These are phyloP conservation scores for Chrysoporthe puriensis DNA, from an alignment of 2,329 filamentous ascomycete species.

Conservation along the genomic window DNA sequence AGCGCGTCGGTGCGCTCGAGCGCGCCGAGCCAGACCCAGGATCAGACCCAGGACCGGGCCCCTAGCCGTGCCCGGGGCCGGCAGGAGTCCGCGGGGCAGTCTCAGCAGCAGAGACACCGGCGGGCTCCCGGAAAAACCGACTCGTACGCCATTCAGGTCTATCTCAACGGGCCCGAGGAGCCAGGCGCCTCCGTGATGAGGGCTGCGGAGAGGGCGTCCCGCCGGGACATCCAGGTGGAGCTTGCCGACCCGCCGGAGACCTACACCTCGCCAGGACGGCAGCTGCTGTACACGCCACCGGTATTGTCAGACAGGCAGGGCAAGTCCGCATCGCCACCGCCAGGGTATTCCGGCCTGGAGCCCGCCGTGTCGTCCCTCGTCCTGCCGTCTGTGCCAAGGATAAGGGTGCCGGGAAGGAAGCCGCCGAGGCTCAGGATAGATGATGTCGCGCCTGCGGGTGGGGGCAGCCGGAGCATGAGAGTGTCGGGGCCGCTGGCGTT, in stretches of 20 bases:
- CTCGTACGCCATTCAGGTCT: constrained; percentile 15
- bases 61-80: background rate
- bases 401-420: constrained; percentile 48
- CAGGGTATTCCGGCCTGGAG: constrained; percentile 31
- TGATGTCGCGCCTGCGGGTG: constrained; percentile 31
- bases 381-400: constrained; percentile 44
- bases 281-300: constrained; percentile 5
- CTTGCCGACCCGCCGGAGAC: background rate
- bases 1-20: constrained; percentile 6
- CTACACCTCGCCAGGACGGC: constrained; percentile 3
- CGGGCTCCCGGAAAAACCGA: background rate
- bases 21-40: background rate
- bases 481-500: constrained; percentile 38
- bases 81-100: too few relatives aligned
- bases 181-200: background rate
- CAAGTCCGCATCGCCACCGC: constrained; percentile 28
- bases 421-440: constrained; percentile 40
- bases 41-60: background rate
- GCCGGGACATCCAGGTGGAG: constrained; percentile 4
- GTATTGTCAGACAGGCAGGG: constrained; percentile 14
- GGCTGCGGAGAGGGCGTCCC: background rate
- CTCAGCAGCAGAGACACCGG: too few relatives aligned
- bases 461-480: constrained; percentile 33
- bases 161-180: constrained; percentile 6
- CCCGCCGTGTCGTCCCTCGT: constrained; percentile 39